Conservation (phyloP, 2,329 filamentous ascomycete genomes). For the Clonostachys rhizophaga region DNA sequence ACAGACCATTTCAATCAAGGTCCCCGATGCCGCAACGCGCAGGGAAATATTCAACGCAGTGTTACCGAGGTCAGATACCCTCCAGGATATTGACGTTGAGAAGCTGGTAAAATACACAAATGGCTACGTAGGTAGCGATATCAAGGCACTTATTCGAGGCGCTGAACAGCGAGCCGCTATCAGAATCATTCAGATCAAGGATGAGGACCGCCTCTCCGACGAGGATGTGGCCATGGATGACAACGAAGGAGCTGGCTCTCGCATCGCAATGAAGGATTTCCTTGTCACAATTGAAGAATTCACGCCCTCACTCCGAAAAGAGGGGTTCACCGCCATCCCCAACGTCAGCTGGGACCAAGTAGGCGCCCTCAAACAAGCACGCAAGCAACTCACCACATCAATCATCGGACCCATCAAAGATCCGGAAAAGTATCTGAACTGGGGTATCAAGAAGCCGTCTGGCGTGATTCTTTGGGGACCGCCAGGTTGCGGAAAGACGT, state of each 20-base stretch:
- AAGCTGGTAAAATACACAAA: conserved; percentile 79
- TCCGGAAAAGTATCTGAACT: conserved; percentile 69
- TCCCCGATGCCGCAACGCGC: conserved; percentile 75
- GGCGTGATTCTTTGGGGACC: conserved; percentile 96
- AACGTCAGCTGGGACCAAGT: conserved; percentile 92
- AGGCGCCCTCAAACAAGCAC: conserved; percentile 75
- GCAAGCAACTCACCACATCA: conserved; percentile 75
- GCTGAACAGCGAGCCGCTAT: conserved; percentile 31
- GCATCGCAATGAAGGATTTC: conserved; percentile 50
- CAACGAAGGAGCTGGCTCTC: neutral
- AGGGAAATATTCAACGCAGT: conserved; percentile 74
- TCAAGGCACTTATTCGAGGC: conserved; percentile 57
- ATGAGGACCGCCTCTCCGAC: neutral
- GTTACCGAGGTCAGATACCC: conserved; percentile 60
- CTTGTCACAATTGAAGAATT: conserved; percentile 63
- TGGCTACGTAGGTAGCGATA: conserved; percentile 88
- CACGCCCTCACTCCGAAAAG: conserved; percentile 65
- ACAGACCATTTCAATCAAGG: conserved; percentile 79
- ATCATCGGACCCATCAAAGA: conserved; percentile 87
- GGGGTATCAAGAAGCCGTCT: conserved; percentile 76
- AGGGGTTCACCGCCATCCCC: conserved; percentile 93
- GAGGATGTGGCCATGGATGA: neutral
- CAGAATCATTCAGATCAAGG: neutral
- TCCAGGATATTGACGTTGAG: conserved; percentile 67
- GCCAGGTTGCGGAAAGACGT: conserved; percentile 92